phyloP scores from a whole-genome alignment of 176 grass and related monocot genomes.

The Luzula sylvatica region DNA sequence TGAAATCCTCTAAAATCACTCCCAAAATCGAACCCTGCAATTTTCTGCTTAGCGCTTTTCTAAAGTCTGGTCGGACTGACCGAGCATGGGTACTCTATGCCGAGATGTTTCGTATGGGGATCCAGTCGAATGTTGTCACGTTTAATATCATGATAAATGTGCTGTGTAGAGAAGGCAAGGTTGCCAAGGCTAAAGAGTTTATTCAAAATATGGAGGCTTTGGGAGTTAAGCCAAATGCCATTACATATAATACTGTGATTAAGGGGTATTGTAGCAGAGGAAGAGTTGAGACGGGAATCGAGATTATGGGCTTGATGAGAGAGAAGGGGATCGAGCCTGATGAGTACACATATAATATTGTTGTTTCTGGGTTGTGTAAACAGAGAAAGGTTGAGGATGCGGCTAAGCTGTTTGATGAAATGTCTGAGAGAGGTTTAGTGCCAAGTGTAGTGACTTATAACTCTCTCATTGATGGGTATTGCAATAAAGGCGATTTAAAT shows the following conservation, averaged over 20 bases:
- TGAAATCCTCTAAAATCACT: conserved; percentile 34
- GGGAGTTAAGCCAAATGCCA: conserved; percentile 37
- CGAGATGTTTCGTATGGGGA: conserved; percentile 30
- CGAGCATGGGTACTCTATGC: conserved; percentile 40
- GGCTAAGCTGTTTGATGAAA: conserved; percentile 37
- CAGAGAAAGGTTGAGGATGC: conserved; percentile 39
- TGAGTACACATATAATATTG: conserved; percentile 48
- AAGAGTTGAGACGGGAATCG: conserved; percentile 14
- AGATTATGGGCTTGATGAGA: conserved; percentile 24
- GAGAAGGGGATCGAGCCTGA: conserved; percentile 27
- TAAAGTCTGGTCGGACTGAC: conserved; percentile 42
- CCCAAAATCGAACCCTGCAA: conserved; percentile 43
- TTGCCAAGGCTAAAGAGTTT: conserved; percentile 26
- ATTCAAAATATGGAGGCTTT: conserved; percentile 37
- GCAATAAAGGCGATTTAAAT: conserved; percentile 30
- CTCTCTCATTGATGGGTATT: conserved; percentile 37
- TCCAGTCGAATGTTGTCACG: conserved; percentile 34
- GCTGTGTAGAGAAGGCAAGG: conserved; percentile 48
- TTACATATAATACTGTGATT: conserved; percentile 48
- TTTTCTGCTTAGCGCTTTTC: conserved; percentile 40
- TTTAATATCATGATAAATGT: conserved; percentile 46
- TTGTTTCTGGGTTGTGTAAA: conserved; percentile 35
- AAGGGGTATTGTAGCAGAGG: conserved; percentile 42
- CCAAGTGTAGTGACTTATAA: conserved; percentile 44
- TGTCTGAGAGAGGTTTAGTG: conserved; percentile 30